Percentiles rank a stretch among this genome's conserved stretches.
phyloP scores from a whole-genome alignment of 305 asterid genomes.

The Fraxinus paxiana region DNA sequence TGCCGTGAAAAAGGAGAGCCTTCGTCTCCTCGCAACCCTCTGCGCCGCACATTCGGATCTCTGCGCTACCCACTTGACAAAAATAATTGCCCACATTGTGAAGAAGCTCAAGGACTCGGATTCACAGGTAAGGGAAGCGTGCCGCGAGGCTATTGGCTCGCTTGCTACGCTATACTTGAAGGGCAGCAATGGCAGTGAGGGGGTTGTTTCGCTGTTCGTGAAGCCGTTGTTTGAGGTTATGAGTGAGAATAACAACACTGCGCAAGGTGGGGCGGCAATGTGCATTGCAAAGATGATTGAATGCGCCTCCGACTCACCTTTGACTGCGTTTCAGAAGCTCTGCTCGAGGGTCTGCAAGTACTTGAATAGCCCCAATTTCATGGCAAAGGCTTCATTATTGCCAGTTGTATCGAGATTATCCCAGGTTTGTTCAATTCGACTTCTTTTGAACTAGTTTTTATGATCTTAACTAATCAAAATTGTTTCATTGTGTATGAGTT shows the following conservation, averaged over 20 bases:
- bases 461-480: constrained; percentile 4
- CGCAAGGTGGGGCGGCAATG: constrained; percentile 85
- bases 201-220: constrained; percentile 69
- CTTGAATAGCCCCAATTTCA: constrained; percentile 67
- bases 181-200: constrained; percentile 61
- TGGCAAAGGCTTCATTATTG: constrained; percentile 86
- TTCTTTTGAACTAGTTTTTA: constrained; percentile 4
- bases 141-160: constrained; percentile 83
- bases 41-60: constrained; percentile 65
- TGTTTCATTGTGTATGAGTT: background rate
- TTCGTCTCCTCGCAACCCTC: constrained; percentile 62
- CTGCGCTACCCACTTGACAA: constrained; percentile 76
- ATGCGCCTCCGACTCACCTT: constrained; percentile 63
- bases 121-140: constrained; percentile 87
- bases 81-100: constrained; percentile 70
- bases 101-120: constrained; percentile 82
- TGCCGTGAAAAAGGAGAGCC: constrained; percentile 74
- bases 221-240: constrained; percentile 92
- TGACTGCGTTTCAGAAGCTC: constrained; percentile 70
- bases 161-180: constrained; percentile 69
- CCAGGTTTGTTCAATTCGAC: constrained; percentile 55
- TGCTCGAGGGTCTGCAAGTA: constrained; percentile 80
- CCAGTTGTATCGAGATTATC: constrained; percentile 80
- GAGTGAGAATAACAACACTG: constrained; percentile 83
- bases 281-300: constrained; percentile 89